These are phyloP conservation scores for Mycena galericulata DNA, from an alignment of 768 basidiomycete species.

Conservation along the genomic window DNA sequence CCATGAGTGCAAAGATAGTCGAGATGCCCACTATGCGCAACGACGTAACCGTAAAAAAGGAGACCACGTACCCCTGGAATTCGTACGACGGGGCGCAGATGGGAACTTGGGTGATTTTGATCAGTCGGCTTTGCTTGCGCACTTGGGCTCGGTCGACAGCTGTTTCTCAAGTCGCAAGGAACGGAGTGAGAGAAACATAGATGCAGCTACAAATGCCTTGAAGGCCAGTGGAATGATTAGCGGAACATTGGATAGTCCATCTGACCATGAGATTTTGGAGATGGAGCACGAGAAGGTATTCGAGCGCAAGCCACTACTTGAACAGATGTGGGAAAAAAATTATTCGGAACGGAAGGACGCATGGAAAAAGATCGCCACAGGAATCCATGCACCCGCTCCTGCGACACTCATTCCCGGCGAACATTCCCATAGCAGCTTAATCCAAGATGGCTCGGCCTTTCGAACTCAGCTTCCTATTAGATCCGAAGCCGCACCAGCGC, in stretches of 20 bases:
- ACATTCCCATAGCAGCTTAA: neutral
- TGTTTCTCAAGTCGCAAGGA: neutral
- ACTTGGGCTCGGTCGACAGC: neutral
- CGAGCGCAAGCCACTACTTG: neutral
- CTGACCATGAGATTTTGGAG: too few relatives aligned
- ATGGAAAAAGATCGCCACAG: neutral
- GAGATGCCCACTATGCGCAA: conserved; percentile 5
- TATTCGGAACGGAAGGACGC: neutral
- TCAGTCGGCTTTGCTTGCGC: neutral
- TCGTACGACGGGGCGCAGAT: neutral
- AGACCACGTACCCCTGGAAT: neutral
- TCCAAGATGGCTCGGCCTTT: neutral
- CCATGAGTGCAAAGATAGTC: conserved; percentile 22
- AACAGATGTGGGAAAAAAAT: neutral
- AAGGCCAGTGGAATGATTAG: neutral
- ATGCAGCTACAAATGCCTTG: neutral
- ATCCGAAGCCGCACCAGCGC: too few relatives aligned
- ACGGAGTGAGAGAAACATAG: neutral
- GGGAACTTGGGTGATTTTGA: neutral
- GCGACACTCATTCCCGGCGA: too few relatives aligned
- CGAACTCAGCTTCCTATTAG: neutral
- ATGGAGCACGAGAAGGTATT: neutral
- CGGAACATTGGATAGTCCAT: too few relatives aligned
- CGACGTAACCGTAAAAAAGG: neutral
- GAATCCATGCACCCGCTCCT: too few relatives aligned